Conservation (phyloP, 2,329 filamentous ascomycete genomes). For the Endoconidiophora polonica region DNA sequence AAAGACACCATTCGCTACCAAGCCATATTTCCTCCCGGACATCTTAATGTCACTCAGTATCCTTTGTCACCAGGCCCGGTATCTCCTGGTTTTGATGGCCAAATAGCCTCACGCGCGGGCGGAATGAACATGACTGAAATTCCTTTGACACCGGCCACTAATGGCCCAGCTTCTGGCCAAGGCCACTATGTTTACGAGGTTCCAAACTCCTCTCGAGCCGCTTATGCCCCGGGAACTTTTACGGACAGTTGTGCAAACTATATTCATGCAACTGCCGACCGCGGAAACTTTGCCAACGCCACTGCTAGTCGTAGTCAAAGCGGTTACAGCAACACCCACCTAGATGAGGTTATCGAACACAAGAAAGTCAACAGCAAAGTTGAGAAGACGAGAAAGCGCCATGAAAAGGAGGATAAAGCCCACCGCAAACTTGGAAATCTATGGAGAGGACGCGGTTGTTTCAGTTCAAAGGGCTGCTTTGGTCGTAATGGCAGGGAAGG, state of each 20-base stretch:
- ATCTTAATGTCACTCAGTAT: conserved; percentile 29
- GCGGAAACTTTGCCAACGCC: no score
- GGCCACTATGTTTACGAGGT: no score
- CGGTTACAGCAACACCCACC: no score
- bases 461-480: conserved; percentile 40
- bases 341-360: conserved; percentile 22
- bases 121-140: conserved; percentile 45
- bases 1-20: conserved; percentile 31
- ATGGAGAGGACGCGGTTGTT: conserved; percentile 48
- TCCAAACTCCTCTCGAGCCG: no score
- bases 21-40: conserved; percentile 39
- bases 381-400: conserved; percentile 27
- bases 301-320: no score
- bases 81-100: conserved; percentile 42
- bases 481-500: conserved; percentile 40
- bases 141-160: conserved; percentile 29
- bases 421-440: conserved; percentile 22
- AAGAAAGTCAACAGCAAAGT: not conserved
- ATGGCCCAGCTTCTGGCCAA: conserved; percentile 21
- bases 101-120: conserved; percentile 32
- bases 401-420: conserved; percentile 49
- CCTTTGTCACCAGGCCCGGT: conserved; percentile 43
- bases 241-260: conserved; percentile 28
- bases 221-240: conserved; percentile 10
- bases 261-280: no score